A percentile compares a stretch with the other conserved stretches of the same genome.
phyloP scores from a whole-genome alignment of 2,329 filamentous ascomycete genomes.

The Colletotrichum neosansevieriae region DNA sequence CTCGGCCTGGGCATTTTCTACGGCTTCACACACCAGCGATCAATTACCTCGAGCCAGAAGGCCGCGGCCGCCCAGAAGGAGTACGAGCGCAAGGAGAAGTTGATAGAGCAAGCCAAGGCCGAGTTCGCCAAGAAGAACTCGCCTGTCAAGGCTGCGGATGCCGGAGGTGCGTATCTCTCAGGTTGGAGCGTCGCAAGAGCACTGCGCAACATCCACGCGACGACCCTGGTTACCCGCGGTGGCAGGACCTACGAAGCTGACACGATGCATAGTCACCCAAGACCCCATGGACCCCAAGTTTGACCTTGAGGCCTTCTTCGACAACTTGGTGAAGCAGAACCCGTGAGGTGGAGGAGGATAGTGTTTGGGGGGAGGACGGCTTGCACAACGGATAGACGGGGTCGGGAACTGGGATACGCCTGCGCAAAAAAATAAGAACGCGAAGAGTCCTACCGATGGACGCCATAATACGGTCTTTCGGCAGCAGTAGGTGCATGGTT shows the following conservation, averaged over 20 bases:
- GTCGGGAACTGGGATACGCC: conserved; percentile 39
- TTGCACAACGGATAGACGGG: conserved; percentile 47
- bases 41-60: conserved; percentile 79
- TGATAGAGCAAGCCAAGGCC: conserved; percentile 93
- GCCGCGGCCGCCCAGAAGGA: conserved; percentile 79
- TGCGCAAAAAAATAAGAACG: conserved; percentile 32
- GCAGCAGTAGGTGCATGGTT: conserved; percentile 47
- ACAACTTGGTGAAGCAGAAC: conserved; percentile 68
- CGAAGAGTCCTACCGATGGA: conserved; percentile 27
- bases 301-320: conserved; percentile 89
- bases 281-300: conserved; percentile 90
- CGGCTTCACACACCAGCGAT: conserved; percentile 92
- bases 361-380: conserved; percentile 44
- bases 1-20: conserved; percentile 94
- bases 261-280: conserved; percentile 68
- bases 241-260: conserved; percentile 1
- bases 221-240: neutral
- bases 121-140: conserved; percentile 86
- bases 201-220: conserved; percentile 1
- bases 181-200: neutral
- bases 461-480: conserved; percentile 38
- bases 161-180: conserved; percentile 31
- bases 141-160: conserved; percentile 48
- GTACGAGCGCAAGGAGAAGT: conserved; percentile 88
- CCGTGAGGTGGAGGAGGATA: conserved; percentile 52